Percentiles rank a stretch among this genome's conserved stretches.
Conservation (phyloP, 768 basidiomycete species). For the Leucosporidium creatinivorum region DNA sequence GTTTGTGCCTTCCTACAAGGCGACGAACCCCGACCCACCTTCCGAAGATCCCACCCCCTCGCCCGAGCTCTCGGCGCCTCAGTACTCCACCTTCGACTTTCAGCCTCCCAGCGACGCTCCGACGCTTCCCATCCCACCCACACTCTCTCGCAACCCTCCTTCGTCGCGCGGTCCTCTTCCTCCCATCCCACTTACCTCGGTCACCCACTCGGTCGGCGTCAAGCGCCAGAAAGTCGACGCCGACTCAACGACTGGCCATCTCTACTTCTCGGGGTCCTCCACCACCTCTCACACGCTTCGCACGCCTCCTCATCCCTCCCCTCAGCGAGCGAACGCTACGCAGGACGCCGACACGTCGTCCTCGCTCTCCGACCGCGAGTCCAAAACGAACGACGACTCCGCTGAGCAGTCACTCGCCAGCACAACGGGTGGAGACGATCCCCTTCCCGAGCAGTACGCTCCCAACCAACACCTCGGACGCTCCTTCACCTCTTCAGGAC, state of each 20-base stretch:
- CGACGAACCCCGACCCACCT: neutral
- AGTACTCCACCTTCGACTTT: neutral
- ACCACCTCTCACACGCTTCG: too few relatives aligned
- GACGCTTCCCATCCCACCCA: neutral
- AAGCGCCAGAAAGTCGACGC: slow-evolving; percentile 10
- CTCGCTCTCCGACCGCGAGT: neutral
- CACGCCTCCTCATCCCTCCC: too few relatives aligned
- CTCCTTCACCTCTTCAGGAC: too few relatives aligned
- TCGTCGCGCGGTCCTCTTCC: slow-evolving; percentile 13
- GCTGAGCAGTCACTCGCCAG: neutral
- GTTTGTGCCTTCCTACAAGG: neutral
- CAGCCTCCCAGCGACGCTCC: slow-evolving; percentile 1
- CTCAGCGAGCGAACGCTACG: too few relatives aligned
- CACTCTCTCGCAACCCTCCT: too few relatives aligned
- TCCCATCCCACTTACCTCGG: slow-evolving; percentile 13
- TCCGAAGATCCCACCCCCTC: neutral
- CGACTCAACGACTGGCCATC: neutral
- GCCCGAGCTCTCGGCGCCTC: too few relatives aligned
- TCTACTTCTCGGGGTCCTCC: neutral
- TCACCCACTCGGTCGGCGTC: neutral
- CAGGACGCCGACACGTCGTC: too few relatives aligned
- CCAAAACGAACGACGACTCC: neutral
- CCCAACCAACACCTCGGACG: too few relatives aligned
- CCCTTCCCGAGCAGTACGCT: too few relatives aligned
- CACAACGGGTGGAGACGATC: too few relatives aligned